Evolutionary conservation across 257 asterid species (phyloP).

Genomic region (Solanum chaucha): DNA sequence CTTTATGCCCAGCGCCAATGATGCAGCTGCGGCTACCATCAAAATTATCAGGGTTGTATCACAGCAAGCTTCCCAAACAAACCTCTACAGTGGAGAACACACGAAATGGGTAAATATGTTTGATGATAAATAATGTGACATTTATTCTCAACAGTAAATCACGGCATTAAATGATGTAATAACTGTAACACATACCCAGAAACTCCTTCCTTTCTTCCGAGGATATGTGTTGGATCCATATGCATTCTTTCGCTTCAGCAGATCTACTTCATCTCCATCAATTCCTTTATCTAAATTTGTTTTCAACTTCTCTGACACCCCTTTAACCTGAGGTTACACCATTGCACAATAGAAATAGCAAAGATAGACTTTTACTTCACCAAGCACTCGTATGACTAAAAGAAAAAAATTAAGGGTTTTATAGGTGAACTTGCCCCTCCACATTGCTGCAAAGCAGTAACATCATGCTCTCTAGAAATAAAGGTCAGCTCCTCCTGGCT

Average conservation of each 20-base stretch:
- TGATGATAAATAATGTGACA: neutral
- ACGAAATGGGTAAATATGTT: neutral
- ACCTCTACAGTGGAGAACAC: constrained; percentile 35
- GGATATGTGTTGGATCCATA: constrained; percentile 97
- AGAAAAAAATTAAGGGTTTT: neutral
- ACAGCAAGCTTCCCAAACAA: constrained; percentile 89
- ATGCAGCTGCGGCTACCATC: constrained; percentile 99
- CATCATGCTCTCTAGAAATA: constrained; percentile 53
- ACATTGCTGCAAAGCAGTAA: constrained; percentile 43
- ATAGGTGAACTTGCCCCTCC: constrained; percentile 76
- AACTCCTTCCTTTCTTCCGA: constrained; percentile 81
- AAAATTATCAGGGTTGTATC: constrained; percentile 87
- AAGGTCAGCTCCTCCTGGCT: constrained; percentile 65
- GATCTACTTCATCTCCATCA: constrained; percentile 62
- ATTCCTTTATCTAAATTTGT: constrained; percentile 59
- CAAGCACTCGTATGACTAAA: neutral
- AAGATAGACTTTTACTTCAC: neutral
- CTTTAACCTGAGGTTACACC: constrained; percentile 41
- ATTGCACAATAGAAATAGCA: neutral
- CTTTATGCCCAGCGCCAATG: constrained; percentile 84
- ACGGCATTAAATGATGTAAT: neutral
- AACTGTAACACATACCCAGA: constrained; percentile 48
- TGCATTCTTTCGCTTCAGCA: constrained; percentile 45
- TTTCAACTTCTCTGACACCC: constrained; percentile 56
- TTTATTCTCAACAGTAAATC: neutral